A percentile compares a stretch with the other conserved stretches of the same genome.
Evolutionary conservation across 768 basidiomycete species (phyloP).

Genomic region (Amanita pseudoporphyria): DNA sequence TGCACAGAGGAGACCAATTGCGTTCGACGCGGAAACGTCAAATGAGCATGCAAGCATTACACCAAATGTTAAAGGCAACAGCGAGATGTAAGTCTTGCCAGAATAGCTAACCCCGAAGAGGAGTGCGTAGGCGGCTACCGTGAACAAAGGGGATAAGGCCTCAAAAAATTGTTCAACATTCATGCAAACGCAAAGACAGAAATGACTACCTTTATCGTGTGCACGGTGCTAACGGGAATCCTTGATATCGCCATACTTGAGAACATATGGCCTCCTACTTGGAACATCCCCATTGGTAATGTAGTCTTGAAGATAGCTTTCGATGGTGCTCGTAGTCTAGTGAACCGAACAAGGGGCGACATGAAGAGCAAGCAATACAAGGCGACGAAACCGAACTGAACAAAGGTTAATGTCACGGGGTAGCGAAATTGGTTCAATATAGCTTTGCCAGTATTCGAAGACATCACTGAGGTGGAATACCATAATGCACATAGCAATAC

Average conservation of each 20-base stretch:
- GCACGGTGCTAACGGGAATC: constrained; percentile 95
- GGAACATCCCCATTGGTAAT: constrained; percentile 93
- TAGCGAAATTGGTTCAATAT: constrained; percentile 90
- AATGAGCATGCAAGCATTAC: constrained; percentile 98
- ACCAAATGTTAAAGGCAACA: constrained; percentile 90
- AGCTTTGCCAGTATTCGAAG: constrained; percentile 93
- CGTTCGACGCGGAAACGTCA: constrained; percentile 82
- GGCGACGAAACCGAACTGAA: constrained; percentile 95
- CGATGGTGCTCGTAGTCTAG: constrained; percentile 62
- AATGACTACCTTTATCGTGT: constrained; percentile 88
- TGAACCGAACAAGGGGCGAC: constrained; percentile 60
- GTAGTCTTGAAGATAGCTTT: constrained; percentile 67
- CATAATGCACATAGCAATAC: constrained; percentile 79
- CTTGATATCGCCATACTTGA: constrained; percentile 95
- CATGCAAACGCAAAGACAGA: neutral
- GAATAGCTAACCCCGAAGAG: constrained; percentile 94
- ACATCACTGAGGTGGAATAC: constrained; percentile 90
- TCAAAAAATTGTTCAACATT: constrained; percentile 20
- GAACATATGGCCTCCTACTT: constrained; percentile 97
- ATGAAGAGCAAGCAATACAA: constrained; percentile 79
- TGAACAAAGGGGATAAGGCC: constrained; percentile 96
- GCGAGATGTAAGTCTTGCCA: constrained; percentile 80
- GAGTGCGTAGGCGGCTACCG: constrained; percentile 90
- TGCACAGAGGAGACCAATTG: constrained; percentile 83
- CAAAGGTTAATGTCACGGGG: constrained; percentile 93